A percentile compares a stretch with the other conserved stretches of the same genome.
phyloP scores from a whole-genome alignment of 2,329 filamentous ascomycete species.

The Fusarium domesticum region DNA sequence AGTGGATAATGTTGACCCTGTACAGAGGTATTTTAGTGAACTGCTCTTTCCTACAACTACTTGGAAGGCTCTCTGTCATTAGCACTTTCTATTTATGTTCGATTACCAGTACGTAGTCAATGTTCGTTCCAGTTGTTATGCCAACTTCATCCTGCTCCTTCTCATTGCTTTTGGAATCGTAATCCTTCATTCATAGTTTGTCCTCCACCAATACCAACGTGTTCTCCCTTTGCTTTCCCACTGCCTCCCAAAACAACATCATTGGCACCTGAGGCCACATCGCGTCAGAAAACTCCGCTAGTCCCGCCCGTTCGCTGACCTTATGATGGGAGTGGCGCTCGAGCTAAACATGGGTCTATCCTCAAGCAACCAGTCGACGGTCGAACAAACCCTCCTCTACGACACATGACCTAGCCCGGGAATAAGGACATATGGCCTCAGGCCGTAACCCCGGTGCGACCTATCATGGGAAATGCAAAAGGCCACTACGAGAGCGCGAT shows the following conservation, averaged over 20 bases:
- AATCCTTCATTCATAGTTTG: too few relatives aligned
- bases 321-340: slow-evolving; percentile 31
- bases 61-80: too few relatives aligned
- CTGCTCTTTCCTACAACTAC: too few relatives aligned
- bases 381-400: slow-evolving; percentile 15
- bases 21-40: too few relatives aligned
- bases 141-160: too few relatives aligned
- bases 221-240: too few relatives aligned
- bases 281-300: slow-evolving; percentile 14
- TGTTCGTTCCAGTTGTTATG: too few relatives aligned
- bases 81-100: too few relatives aligned
- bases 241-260: neutral
- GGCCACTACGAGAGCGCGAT: slow-evolving; percentile 14
- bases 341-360: slow-evolving; percentile 22
- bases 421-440: slow-evolving; percentile 25
- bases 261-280: slow-evolving; percentile 13
- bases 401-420: slow-evolving; percentile 16
- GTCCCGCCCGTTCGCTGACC: slow-evolving; percentile 26
- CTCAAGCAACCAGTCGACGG: slow-evolving; percentile 23
- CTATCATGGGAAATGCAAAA: slow-evolving; percentile 27
- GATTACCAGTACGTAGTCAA: too few relatives aligned
- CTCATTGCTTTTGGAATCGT: too few relatives aligned
- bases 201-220: too few relatives aligned
- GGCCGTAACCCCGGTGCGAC: slow-evolving; percentile 23
- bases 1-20: too few relatives aligned